Evolutionary conservation across 345 rosid genomes (phyloP), one percentile per base, ranked within the genome.

Genomic region (Salix suchowensis): DNA sequence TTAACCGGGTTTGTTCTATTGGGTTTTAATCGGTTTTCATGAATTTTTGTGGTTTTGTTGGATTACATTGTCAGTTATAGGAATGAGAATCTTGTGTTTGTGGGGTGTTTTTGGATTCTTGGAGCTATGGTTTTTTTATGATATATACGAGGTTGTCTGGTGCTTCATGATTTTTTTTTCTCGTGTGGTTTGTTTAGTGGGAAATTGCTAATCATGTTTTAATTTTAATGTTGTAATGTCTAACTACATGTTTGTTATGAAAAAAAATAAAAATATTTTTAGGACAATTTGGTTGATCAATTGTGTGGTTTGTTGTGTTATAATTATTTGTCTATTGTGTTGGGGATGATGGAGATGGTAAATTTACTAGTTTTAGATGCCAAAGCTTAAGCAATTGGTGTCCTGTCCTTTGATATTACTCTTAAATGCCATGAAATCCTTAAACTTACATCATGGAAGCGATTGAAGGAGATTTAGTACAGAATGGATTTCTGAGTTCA

Each of bases 1-100:
- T 89, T 84, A 92, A 86, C 76, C 90, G 87, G 99, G 99, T 95
- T 81, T 67, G 64, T 61, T 48, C 55, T 54, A 14, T 39, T 66
- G 74, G 18, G 16, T 7, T 61, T 18, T 2, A 4, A 23, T 68
- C 12, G 40, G 50, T 5, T 40, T 68, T 24, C 28, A 30, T 19
- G 24, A n/a, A 23, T 42, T 34, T 21, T 5, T 30, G 26, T 36
- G 21, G 2, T 37, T 28, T 66, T 66, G 23, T 19, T 66, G 39
- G 46, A 34, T 32, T 19, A 37, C 23, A 0, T 6, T 66, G 46
- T 18, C 37, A 66, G 19, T 66, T 34, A 66, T 66, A 21, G 69
- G 69, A 58, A 58, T 23, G 28, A 58, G 62, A 58, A 10, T 66
- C 40, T 66, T 4, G 40, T 66, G 15, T 3, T 16, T 65, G 65